These are phyloP conservation scores for Cladosporium colombiae DNA, from an alignment of 2,329 filamentous ascomycete genomes.

Conservation along the genomic window DNA sequence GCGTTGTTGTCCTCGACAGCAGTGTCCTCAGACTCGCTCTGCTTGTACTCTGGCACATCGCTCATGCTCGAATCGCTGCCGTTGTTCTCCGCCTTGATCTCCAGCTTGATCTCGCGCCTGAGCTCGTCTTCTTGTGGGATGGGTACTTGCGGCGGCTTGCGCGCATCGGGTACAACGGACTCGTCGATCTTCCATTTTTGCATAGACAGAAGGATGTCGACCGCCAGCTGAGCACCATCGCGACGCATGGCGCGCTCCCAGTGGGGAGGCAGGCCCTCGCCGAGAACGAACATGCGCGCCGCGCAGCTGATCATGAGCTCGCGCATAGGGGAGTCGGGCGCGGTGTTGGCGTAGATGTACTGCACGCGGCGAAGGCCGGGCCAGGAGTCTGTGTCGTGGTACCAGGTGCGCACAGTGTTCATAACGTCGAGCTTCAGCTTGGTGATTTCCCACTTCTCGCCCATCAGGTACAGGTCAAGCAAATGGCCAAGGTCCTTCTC, in stretches of 20 bases:
- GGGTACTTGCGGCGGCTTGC: slow-evolving; percentile 45
- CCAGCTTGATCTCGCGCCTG: slow-evolving; percentile 39
- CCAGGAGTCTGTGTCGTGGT: slow-evolving; percentile 55
- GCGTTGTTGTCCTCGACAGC: slow-evolving; percentile 20
- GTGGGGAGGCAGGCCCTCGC: slow-evolving; percentile 52
- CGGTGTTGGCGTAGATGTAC: slow-evolving; percentile 38
- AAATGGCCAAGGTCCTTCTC: slow-evolving; percentile 53
- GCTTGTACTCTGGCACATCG: slow-evolving; percentile 28
- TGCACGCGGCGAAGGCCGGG: slow-evolving; percentile 56
- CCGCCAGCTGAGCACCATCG: slow-evolving; percentile 54
- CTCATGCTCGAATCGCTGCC: slow-evolving; percentile 28
- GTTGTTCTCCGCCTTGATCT: slow-evolving; percentile 29
- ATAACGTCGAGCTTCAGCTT: slow-evolving; percentile 51
- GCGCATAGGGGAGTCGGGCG: slow-evolving; percentile 35
- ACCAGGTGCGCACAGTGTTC: slow-evolving; percentile 52
- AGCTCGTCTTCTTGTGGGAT: slow-evolving; percentile 38
- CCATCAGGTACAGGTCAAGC: slow-evolving; percentile 58
- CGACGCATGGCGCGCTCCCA: slow-evolving; percentile 58
- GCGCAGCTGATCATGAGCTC: slow-evolving; percentile 47
- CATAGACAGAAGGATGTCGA: slow-evolving; percentile 56
- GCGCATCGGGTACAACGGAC: slow-evolving; percentile 51
- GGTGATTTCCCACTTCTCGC: slow-evolving; percentile 54
- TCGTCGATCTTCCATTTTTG: slow-evolving; percentile 57
- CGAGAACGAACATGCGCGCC: slow-evolving; percentile 53
- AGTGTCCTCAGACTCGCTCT: slow-evolving; percentile 23